phyloP scores from a whole-genome alignment of 257 asterid genomes.

The Penstemon davidsonii region DNA sequence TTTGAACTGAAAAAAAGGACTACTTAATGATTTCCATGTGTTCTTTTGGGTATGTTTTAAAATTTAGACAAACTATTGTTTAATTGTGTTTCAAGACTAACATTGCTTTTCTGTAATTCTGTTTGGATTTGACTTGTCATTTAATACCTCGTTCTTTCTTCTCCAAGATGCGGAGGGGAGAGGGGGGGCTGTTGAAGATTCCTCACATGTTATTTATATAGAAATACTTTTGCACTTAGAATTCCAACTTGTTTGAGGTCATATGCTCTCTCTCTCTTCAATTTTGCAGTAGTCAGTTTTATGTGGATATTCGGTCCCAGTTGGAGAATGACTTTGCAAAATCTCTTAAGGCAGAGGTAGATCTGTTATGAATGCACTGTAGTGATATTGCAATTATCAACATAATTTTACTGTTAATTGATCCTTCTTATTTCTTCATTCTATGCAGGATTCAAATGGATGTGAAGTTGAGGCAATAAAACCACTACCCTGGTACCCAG shows the following conservation, averaged over 20 bases:
- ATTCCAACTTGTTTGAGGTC: slow-evolving; percentile 1
- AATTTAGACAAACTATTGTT: slow-evolving; percentile 3
- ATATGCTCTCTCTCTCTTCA: slow-evolving; percentile 11
- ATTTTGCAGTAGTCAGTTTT: slow-evolving; percentile 81
- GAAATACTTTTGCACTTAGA: background rate
- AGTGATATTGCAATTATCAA: slow-evolving; percentile 6
- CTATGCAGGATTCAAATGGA: slow-evolving; percentile 65
- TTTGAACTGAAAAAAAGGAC: background rate
- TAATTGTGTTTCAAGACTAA: background rate
- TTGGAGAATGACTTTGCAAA: slow-evolving; percentile 82
- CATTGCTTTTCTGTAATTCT: slow-evolving; percentile 15
- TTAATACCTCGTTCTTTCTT: background rate
- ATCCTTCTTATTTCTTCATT: slow-evolving; percentile 17
- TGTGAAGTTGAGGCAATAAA: slow-evolving; percentile 69
- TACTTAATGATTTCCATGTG: slow-evolving; percentile 1
- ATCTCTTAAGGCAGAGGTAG: slow-evolving; percentile 87
- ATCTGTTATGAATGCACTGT: slow-evolving; percentile 8
- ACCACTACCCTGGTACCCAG: slow-evolving; percentile 95
- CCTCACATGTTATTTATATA: slow-evolving; percentile 8
- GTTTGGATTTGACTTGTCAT: slow-evolving; percentile 14
- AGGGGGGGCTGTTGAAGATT: background rate
- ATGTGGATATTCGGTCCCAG: slow-evolving; percentile 64
- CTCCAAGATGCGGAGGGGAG: background rate
- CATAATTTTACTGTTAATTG: slow-evolving; percentile 1
- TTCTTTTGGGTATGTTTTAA: background rate